Percentiles rank a stretch among this genome's conserved stretches.
These are phyloP conservation scores for slime mould (Dictyostelium discoideum) DNA, from an alignment of 78 protist genomes.

Conservation along the genomic window DNA sequence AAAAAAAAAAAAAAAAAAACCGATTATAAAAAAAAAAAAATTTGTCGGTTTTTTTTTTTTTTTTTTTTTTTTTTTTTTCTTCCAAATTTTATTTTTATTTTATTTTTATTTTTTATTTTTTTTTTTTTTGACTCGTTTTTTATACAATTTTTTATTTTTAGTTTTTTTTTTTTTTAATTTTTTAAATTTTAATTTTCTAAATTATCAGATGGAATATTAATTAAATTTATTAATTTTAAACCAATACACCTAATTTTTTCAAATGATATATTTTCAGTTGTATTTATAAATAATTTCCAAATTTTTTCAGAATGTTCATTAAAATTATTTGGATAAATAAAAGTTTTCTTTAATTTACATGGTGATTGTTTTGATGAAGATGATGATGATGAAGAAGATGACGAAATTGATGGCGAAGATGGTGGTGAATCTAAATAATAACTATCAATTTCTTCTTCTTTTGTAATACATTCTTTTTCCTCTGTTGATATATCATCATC, in stretches of 20 bases:
- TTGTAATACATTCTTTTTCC: background rate
- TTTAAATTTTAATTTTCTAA: background rate
- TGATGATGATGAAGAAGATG: background rate
- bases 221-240: constrained; percentile 36
- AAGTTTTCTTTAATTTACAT: background rate
- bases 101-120: background rate
- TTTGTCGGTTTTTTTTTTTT: no score
- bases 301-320: constrained; percentile 7
- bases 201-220: background rate
- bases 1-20: background rate
- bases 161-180: background rate
- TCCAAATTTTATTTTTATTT: background rate
- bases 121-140: no score
- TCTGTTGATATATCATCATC: background rate
- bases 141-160: background rate
- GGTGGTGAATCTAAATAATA: constrained; percentile 9
- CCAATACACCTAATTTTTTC: constrained; percentile 62
- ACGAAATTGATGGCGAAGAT: constrained; percentile 13
- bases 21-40: background rate
- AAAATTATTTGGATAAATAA: background rate
- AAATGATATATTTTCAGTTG: background rate
- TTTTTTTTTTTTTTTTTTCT: no score
- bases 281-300: constrained; percentile 2
- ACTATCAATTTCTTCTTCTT: constrained; percentile 5
- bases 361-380: constrained; percentile 17